Evolutionary conservation across 2,329 filamentous ascomycete genomes (phyloP), one percentile per base, ranked within the genome.

Genomic region (Paecilomyces niveus): DNA sequence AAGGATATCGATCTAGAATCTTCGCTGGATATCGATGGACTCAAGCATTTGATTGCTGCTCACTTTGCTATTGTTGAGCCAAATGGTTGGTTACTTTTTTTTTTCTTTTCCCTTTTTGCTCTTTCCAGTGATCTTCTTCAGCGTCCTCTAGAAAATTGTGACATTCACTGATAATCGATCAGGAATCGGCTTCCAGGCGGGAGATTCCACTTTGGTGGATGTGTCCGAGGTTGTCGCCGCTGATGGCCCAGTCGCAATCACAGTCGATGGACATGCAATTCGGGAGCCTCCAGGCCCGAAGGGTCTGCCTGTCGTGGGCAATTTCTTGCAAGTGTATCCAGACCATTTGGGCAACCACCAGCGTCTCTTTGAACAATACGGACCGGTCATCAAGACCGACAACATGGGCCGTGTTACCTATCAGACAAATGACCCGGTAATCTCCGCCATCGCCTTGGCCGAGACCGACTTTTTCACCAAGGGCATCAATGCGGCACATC

Each of bases 261-360:
- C 63, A 3, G 66, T 72, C 54, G 64, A 72, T 51, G 70, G 70
- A 5, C 39, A 18, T 18, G 39, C 15, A 1, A 9, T 45, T 45
- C n/a, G 39, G 15, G 66, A 70, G 7, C 62, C 65, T 4, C 63
- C 62, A 1, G 61, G 64, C 3, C 65, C 70, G 0, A 59, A 53
- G 1, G 65, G 62, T 2, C 53, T 74, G 2, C 72, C 72, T 1
- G 56, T 78, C n/a, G 69, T 84, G 2, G 83, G 83, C 21, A 83
- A 78, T 63, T 81, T 78, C 68, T 80, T 80, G 52, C 81, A 84
- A 59, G 68, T 84, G 9, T 85, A 77, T 63, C 83, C 83, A 0
- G 83, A 85, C 61, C 81, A 83, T 59, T 73, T 85, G 0, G 82
- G 83, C 2, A 85, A 85, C 67, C 78, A 83, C 58, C 76, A 83